Conservation (phyloP, 345 rosid genomes). For the Euphorbia lathyris region DNA sequence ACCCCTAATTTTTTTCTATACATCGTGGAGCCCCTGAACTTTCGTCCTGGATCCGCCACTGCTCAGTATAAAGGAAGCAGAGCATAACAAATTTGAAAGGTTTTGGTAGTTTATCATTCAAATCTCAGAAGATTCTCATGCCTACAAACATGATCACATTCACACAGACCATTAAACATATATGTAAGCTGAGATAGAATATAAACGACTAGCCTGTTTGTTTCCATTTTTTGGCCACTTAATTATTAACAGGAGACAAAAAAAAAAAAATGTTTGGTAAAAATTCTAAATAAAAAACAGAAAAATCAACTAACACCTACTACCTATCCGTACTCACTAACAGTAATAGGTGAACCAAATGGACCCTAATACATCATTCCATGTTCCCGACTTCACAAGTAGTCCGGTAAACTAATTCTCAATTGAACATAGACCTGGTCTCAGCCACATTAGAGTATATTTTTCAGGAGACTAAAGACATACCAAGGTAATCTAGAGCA, state of each 20-base stretch:
- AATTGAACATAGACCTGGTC: not conserved
- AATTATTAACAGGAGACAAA: no score
- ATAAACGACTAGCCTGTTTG: no score
- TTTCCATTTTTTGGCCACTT: no score
- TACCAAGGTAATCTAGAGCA: not conserved
- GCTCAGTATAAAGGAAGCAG: not conserved
- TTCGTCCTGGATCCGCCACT: no score
- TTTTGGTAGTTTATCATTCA: not conserved
- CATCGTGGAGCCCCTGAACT: no score
- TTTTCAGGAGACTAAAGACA: not conserved
- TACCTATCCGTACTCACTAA: no score
- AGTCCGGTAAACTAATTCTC: not conserved
- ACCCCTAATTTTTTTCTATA: no score
- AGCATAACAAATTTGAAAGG: not conserved
- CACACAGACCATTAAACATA: not conserved
- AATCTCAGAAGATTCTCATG: not conserved
- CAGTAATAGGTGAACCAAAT: no score
- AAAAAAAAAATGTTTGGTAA: no score
- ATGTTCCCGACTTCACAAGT: not conserved
- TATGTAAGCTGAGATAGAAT: not conserved
- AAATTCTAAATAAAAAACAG: no score
- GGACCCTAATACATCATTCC: not conserved
- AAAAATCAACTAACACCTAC: no score
- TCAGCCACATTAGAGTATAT: not conserved
- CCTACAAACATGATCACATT: not conserved